Conservation (phyloP, 108 stramenopile species). For the Conticribra weissflogii region DNA sequence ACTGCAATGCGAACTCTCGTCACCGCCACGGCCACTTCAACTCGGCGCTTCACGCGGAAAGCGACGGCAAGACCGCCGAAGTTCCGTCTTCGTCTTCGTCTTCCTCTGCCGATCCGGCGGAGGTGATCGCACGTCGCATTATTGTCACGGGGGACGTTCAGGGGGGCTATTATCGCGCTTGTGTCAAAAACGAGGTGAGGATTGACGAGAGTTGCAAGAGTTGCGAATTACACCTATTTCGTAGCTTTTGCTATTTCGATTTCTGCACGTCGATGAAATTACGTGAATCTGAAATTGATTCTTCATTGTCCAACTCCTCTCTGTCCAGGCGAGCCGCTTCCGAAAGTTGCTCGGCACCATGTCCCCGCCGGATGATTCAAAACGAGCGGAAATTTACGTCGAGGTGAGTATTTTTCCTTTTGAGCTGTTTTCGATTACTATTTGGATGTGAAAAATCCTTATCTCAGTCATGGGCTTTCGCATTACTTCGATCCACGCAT, state of each 20-base stretch:
- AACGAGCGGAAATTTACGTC: conserved; percentile 73
- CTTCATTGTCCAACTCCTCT: not conserved
- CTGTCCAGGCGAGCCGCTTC: conserved; percentile 64
- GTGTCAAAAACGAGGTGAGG: conserved; percentile 81
- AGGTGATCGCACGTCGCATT: conserved; percentile 70
- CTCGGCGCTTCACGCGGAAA: not conserved
- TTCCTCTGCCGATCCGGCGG: conserved; percentile 31
- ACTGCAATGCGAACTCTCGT: not conserved
- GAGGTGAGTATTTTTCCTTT: conserved; percentile 57
- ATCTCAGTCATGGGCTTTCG: too few relatives aligned
- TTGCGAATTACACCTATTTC: too few relatives aligned
- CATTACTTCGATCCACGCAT: too few relatives aligned
- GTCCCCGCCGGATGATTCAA: conserved; percentile 69
- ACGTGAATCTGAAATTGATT: too few relatives aligned
- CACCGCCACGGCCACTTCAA: not conserved
- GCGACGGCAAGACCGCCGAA: not conserved
- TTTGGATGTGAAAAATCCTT: too few relatives aligned
- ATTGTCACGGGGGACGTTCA: conserved; percentile 75
- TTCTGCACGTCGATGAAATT: too few relatives aligned
- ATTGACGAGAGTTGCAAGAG: too few relatives aligned
- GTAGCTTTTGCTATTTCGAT: too few relatives aligned
- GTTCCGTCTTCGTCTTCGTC: not conserved
- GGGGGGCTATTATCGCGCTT: conserved; percentile 83
- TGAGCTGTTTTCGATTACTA: too few relatives aligned
- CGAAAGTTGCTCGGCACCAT: conserved; percentile 80